Evolutionary conservation across 768 basidiomycete species (phyloP), one percentile per base, ranked within the genome.

Genomic region (Podaxis pistillaris): DNA sequence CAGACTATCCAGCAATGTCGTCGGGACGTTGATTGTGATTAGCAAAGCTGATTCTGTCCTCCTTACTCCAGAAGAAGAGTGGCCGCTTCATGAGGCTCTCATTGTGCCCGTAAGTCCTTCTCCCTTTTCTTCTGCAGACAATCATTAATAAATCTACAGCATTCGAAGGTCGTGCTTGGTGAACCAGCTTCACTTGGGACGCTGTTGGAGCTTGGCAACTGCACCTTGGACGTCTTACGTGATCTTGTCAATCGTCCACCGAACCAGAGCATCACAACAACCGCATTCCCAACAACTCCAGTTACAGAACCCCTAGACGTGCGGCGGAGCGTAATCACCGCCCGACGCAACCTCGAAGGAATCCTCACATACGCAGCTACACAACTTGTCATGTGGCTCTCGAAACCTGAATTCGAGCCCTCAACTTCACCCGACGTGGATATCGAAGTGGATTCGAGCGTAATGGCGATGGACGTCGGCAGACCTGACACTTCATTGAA

Each of bases 111-210:
- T 94, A 72, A 68, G 88, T 81, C 11, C 15, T 46, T 6, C 33
- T 38, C 36, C 36, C 4, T 51, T 56, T 22, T 7, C 38, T 50
- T n/a, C 22, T 54, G 56, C 50, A 51, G 17, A 15, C 28, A 26
- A n/a, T 46, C 17, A 28, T 36, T 63, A 62, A 36, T 19, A 62
- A 51, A 41, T 56, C 28, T 47, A 56, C 60, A 96, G 94, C 91
- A 92, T 70, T 89, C 91, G 3, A 95, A 93, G 68, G 88, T 94
- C 4, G 88, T 93, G 1, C 79, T 90, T 0, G 86, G 87, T 13
- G 94, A 95, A 66, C 87, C 90, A 6, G 86, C 93, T 0, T 94
- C 94, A 0, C 75, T 94, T 58, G 94, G 94, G 17, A 95, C 94
- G 0, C 74, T 96, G 6, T 81, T 94, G n/a, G 94, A 96, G 74